Conservation (phyloP, 1,284 basidiomycete species). For the Ustilago sp. region DNA sequence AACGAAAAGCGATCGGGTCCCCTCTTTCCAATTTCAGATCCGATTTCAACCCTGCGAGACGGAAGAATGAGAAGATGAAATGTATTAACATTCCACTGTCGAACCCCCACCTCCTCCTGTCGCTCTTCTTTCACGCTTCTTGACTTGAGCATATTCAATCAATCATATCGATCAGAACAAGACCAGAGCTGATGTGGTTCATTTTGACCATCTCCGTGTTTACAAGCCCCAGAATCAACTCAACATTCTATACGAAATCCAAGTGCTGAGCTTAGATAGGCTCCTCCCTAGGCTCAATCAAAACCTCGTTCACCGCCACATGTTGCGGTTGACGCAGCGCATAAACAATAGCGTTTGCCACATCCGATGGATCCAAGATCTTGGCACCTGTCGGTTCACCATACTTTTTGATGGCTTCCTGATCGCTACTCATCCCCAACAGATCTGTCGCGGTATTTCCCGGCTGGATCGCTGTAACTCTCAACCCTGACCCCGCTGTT, state of each 20-base stretch:
- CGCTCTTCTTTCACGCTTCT: too few species aligned
- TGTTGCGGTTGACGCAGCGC: slow-evolving; percentile 64
- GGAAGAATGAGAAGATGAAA: too few species aligned
- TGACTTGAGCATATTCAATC: too few species aligned
- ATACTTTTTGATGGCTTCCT: slow-evolving; percentile 66
- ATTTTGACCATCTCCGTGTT: slow-evolving; percentile 5
- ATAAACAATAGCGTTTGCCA: slow-evolving; percentile 64
- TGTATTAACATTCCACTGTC: too few species aligned
- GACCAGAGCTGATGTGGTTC: too few species aligned
- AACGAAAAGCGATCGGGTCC: too few species aligned
- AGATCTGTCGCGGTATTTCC: slow-evolving; percentile 67
- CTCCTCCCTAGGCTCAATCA: slow-evolving; percentile 59
- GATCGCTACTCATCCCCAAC: slow-evolving; percentile 65
- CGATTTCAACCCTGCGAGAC: too few species aligned
- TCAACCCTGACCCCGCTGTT: slow-evolving; percentile 61
- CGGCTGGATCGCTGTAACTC: slow-evolving; percentile 65
- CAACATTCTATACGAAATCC: not conserved
- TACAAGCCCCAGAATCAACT: not conserved
- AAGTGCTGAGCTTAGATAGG: slow-evolving; percentile 37
- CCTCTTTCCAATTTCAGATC: too few species aligned
- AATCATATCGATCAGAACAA: too few species aligned
- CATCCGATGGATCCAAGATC: slow-evolving; percentile 63
- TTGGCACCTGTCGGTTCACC: slow-evolving; percentile 66
- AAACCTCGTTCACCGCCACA: slow-evolving; percentile 66
- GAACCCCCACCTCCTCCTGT: too few species aligned